These are phyloP conservation scores for Stachybotrys elegans DNA, from an alignment of 2,329 filamentous ascomycete species.

Conservation along the genomic window DNA sequence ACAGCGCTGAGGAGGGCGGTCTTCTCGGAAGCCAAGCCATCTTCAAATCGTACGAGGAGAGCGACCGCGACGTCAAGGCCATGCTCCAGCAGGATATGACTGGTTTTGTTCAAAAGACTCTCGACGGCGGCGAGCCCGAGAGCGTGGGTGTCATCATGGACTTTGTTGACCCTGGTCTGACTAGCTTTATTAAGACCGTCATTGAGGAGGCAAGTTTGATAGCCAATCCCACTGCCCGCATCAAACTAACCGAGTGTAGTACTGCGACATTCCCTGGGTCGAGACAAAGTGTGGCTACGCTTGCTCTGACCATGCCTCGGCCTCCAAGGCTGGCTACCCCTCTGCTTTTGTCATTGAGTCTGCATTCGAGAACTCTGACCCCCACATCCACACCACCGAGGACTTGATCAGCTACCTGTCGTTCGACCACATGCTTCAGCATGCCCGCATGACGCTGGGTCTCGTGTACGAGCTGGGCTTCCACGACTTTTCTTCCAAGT, in stretches of 20 bases:
- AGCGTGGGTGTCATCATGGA: slow-evolving; percentile 90
- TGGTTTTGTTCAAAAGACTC: slow-evolving; percentile 76
- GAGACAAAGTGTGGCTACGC: slow-evolving; percentile 88
- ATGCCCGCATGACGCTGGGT: slow-evolving; percentile 77
- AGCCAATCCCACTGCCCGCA: too few species aligned
- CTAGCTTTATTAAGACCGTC: slow-evolving; percentile 84
- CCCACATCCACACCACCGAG: slow-evolving; percentile 65
- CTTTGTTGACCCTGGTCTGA: slow-evolving; percentile 77
- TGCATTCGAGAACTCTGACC: slow-evolving; percentile 60
- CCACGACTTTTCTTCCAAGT: slow-evolving; percentile 55
- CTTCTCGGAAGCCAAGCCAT: slow-evolving; percentile 85
- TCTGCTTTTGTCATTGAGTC: slow-evolving; percentile 74
- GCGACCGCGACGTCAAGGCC: slow-evolving; percentile 73
- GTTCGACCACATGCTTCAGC: slow-evolving; percentile 89
- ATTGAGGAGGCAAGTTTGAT: slow-evolving; percentile 53
- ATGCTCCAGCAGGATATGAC: slow-evolving; percentile 99
- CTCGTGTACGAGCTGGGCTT: slow-evolving; percentile 82
- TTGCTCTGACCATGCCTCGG: slow-evolving; percentile 70
- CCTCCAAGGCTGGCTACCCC: slow-evolving; percentile 69
- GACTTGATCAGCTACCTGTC: slow-evolving; percentile 68
- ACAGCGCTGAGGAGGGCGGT: slow-evolving; percentile 84
- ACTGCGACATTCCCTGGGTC: slow-evolving; percentile 83
- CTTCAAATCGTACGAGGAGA: slow-evolving; percentile 73
- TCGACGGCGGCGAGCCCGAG: slow-evolving; percentile 78
- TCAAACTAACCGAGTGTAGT: too few species aligned